Conservation (phyloP, 2,329 filamentous ascomycete genomes). For the Pseudohalonectria lignicola region DNA sequence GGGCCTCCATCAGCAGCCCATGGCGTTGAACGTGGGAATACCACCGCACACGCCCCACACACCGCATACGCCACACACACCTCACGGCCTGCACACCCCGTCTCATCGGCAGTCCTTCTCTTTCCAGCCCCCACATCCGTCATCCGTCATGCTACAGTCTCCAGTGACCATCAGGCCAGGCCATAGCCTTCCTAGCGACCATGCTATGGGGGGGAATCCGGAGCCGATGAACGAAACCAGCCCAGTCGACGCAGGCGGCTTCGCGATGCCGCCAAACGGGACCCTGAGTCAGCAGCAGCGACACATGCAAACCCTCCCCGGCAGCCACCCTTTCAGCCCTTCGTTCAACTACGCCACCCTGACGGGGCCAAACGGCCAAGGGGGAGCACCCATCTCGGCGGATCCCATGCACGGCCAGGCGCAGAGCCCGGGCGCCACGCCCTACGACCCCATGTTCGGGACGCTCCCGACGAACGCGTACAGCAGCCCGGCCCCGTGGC, state of each 20-base stretch:
- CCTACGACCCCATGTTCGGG: slow-evolving; percentile 51
- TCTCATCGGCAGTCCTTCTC: slow-evolving; percentile 26
- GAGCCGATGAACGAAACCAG: slow-evolving; percentile 21
- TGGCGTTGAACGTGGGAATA: slow-evolving; percentile 18
- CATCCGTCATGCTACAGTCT: slow-evolving; percentile 25
- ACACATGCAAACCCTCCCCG: not conserved
- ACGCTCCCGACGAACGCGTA: slow-evolving; percentile 41
- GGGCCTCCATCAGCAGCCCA: slow-evolving; percentile 11
- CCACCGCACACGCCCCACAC: slow-evolving; percentile 14
- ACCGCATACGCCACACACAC: too few relatives aligned
- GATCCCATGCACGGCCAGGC: slow-evolving; percentile 5
- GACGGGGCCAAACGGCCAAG: not conserved
- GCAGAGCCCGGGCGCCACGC: slow-evolving; percentile 13
- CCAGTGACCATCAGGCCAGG: slow-evolving; percentile 20
- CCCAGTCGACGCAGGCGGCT: slow-evolving; percentile 20
- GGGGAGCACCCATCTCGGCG: not conserved
- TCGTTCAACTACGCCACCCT: slow-evolving; percentile 25
- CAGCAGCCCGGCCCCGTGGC: slow-evolving; percentile 39
- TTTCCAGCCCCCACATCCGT: slow-evolving; percentile 22
- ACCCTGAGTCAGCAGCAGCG: not conserved
- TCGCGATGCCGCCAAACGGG: slow-evolving; percentile 11
- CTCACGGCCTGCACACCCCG: slow-evolving; percentile 15
- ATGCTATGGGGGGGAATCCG: slow-evolving; percentile 20
- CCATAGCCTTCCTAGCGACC: too few relatives aligned
- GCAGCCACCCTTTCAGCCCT: slow-evolving; percentile 26